Conservation (phyloP, 176 grass and related monocot species). For the Carex scoparia region DNA sequence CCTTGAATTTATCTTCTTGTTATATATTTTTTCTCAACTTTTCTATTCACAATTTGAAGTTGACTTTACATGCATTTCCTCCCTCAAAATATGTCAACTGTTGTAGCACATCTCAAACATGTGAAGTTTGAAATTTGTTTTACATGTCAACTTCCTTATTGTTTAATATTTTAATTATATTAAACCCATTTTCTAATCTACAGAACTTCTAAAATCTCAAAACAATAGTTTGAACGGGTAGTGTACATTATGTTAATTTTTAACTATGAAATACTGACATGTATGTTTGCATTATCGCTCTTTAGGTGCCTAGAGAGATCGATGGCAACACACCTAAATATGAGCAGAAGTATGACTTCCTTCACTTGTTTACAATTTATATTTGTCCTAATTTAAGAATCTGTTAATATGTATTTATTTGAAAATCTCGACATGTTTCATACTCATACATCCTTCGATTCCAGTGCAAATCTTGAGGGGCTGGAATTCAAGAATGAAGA, state of each 20-base stretch:
- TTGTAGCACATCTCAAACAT: background rate
- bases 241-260: background rate
- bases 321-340: background rate
- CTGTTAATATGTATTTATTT: background rate
- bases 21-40: background rate
- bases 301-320: background rate
- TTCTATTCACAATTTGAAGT: slow-evolving; percentile 8
- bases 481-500: slow-evolving; percentile 38
- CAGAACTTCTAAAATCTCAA: background rate
- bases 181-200: background rate
- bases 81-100: background rate
- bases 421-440: slow-evolving; percentile 35
- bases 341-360: background rate
- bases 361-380: background rate
- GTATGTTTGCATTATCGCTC: background rate
- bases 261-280: background rate
- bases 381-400: background rate
- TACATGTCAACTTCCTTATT: background rate
- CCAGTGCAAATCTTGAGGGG: slow-evolving; percentile 53
- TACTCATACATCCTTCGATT: slow-evolving; percentile 61
- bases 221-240: background rate
- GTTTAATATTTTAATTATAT: slow-evolving; percentile 5
- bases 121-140: background rate
- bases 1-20: background rate
- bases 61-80: slow-evolving; percentile 12